Base-by-base conservation (phyloP, 192 early-diverging fungal genomes). In the Entomortierella parvispora region DNA sequence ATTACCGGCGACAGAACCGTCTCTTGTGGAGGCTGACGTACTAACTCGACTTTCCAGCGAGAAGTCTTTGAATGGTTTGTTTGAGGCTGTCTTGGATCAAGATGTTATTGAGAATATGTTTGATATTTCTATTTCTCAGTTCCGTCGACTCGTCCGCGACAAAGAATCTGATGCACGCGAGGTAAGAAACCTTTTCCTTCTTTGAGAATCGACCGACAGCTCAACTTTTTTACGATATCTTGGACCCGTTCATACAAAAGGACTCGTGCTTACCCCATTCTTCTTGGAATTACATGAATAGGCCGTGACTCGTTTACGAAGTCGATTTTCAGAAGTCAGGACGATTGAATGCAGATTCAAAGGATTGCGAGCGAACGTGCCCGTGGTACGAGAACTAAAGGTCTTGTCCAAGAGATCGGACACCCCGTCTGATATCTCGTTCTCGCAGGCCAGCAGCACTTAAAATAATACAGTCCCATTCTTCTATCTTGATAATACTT, bases 311-410 rank as follows among this genome's bases (percentile, higher is more conserved):
- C 62, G 51, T 15, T 15, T 77, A 29, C 49, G 74, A 0, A 5
- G 29, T 14, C 20, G 29, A 6, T 25, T 77, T 1, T 50, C 46
- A 0, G 66, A 77, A 15, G 74, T 64, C 3, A 65, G 68, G 14
- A 25, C 56, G 22, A 53, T 77, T 17, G 74, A 77, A 23, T 77
- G 74, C 11, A 25, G 28, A 22, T 63, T 77, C 40, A 68, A 47
- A 20, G 74, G 74, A 0, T 14, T 66, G 3, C 58, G 74, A 10
- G n/a, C 3, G 15, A 47, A 54, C 22, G 49, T 64, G 12, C 65
- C 66, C 7, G 74, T 77, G 18, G 68, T 77, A n/a, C 51, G 74
- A 1, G 74, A 77, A 11, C 28, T 77, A 2, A 62, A 51, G 0
- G 45, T 77, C 25, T 18, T 77, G 2, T 49, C 65, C 32, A 68